Evolutionary conservation across 192 early-diverging fungal species (phyloP), one percentile per base, ranked within the genome.

Genomic region (Entrophospora sp.): DNA sequence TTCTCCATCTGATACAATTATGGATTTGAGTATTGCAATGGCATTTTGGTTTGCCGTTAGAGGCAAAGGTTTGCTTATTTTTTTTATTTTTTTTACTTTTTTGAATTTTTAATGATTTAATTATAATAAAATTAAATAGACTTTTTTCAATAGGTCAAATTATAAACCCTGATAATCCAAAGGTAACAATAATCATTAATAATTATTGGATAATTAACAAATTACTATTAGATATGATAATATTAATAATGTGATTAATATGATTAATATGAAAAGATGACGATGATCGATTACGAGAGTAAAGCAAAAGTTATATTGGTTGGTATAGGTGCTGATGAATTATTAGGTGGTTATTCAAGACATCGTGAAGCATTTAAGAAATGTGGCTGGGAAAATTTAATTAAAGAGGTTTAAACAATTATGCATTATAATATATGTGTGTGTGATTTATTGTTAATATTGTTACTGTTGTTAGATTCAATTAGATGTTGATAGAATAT

Each of bases 1-100:
- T 79, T 73, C 74, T 22, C 96, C 96, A 2, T 72, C 89, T 7
- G 80, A 89, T 35, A 96, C 91, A 2, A 89, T 93, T 3, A 98
- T 98, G 96, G 96, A 98, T 77, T 67, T 91, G 89, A 96, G 94
- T 66, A 98, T 98, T 69, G 96, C 88, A 0, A 87, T 95, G 80
- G 94, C 96, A 0, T 83, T 98, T 56, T 98, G 93, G 94, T 98
- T 96, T 81, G 96, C 93, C 1, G 76, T 89, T 24, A 79, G 93
- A n/a, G 94, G 93, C 0, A 57, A 68, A 31, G 92, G 92, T 49
- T 22, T 32, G 61, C n/a, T n/a, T n/a, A n/a, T n/a, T n/a, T n/a
- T n/a, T n/a, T n/a, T n/a, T n/a, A n/a, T n/a, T n/a, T n/a, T n/a
- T n/a, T n/a, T n/a, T n/a, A n/a, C n/a, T n/a, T n/a, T n/a, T n/a